Conservation (phyloP, 345 rosid species). For the Lumnitzera racemosa region DNA sequence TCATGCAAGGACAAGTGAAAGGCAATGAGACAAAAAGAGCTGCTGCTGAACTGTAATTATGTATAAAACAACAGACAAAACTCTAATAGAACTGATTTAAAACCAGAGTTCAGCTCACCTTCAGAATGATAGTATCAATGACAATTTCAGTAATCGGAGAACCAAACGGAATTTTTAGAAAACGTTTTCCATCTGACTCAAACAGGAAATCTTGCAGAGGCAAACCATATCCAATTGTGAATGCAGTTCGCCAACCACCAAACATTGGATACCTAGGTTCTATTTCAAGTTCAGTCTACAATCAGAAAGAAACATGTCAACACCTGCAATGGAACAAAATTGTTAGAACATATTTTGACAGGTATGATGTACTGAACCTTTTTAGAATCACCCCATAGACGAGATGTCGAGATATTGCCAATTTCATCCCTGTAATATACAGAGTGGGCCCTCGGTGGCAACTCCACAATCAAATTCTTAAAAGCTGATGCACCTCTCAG, state of each 20-base stretch:
- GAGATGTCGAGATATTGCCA: constrained; percentile 98
- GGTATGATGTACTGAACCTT: constrained; percentile 40
- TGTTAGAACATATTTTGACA: constrained; percentile 1
- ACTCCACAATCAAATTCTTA: constrained; percentile 57
- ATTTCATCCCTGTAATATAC: constrained; percentile 88
- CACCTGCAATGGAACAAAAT: not conserved
- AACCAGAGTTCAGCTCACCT: constrained; percentile 36
- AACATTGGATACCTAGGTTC: constrained; percentile 95
- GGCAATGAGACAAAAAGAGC: no score
- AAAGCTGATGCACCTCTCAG: constrained; percentile 69
- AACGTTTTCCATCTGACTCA: constrained; percentile 66
- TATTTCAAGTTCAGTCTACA: constrained; percentile 80
- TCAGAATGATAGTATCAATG: constrained; percentile 64
- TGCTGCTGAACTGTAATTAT: no score
- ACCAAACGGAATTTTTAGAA: constrained; percentile 65
- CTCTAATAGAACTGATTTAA: not conserved
- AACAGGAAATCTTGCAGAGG: constrained; percentile 83
- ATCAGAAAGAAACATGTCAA: constrained; percentile 11
- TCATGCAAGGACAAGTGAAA: no score
- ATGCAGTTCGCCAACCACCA: constrained; percentile 96
- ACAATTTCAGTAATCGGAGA: constrained; percentile 70
- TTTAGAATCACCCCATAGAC: constrained; percentile 63
- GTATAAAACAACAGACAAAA: no score
- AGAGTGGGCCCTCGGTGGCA: constrained; percentile 95
- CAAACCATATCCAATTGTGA: constrained; percentile 90